Conservation (phyloP, 257 asterid genomes). For the Thymus mandschuricus region DNA sequence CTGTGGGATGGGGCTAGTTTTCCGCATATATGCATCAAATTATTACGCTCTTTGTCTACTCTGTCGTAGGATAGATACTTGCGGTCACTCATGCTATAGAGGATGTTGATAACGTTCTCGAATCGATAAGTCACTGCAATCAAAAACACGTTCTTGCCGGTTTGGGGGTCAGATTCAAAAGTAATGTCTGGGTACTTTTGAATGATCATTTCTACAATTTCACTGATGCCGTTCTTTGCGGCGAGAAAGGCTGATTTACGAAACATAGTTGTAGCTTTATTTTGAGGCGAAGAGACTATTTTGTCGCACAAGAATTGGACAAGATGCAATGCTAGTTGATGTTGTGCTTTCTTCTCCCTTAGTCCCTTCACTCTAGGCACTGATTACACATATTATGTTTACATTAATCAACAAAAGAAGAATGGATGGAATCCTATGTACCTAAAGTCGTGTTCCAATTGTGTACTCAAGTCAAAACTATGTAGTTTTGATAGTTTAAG, state of each 20-base stretch:
- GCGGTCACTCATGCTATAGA: not conserved
- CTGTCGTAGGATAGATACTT: too few relatives aligned
- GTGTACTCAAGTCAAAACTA: too few relatives aligned
- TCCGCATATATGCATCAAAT: constrained; percentile 11
- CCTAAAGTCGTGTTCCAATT: too few relatives aligned
- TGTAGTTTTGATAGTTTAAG: too few relatives aligned
- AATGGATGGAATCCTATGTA: too few relatives aligned
- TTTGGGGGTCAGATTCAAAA: not conserved
- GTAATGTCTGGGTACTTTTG: not conserved
- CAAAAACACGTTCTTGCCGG: not conserved
- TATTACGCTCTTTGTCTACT: not conserved
- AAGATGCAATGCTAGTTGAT: not conserved
- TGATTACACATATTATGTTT: not conserved
- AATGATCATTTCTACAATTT: constrained; percentile 27
- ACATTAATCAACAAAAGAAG: too few relatives aligned
- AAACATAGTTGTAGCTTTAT: not conserved
- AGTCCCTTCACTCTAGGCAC: constrained; percentile 8
- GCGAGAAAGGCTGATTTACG: not conserved
- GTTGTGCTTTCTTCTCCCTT: not conserved
- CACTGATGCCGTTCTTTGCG: constrained; percentile 11
- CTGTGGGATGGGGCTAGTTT: constrained; percentile 12
- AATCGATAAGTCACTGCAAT: constrained; percentile 20
- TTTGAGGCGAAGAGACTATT: not conserved
- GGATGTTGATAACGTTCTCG: constrained; percentile 29
- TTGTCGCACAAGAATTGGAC: not conserved